phyloP scores from a whole-genome alignment of 78 protist genomes.

The Mastigamoeba balamuthi region DNA sequence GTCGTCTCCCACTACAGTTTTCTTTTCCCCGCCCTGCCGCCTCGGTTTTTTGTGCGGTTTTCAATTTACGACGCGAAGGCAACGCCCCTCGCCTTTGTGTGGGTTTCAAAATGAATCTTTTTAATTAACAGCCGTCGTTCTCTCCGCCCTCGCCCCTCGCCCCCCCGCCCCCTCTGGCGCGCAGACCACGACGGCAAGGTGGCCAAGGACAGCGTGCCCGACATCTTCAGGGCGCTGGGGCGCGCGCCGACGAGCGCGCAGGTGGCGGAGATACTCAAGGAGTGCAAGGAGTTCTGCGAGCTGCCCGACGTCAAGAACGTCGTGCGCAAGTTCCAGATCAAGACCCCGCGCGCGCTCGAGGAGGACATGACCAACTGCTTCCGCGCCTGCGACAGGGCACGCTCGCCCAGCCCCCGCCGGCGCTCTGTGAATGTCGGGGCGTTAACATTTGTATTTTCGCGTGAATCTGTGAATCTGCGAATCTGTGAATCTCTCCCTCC shows the following conservation, averaged over 20 bases:
- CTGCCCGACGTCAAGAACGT: neutral
- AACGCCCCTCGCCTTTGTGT: too few relatives aligned
- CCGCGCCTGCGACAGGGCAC: neutral
- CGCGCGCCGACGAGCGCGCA: neutral
- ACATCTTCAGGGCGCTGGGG: neutral
- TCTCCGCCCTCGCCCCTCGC: too few relatives aligned
- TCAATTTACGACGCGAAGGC: too few relatives aligned
- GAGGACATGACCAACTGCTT: neutral
- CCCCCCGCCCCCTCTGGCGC: too few relatives aligned
- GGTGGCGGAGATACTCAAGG: neutral
- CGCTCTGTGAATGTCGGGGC: neutral
- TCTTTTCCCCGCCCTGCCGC: too few relatives aligned
- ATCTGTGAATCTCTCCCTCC: neutral
- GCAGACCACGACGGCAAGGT: neutral
- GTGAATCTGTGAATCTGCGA: too few relatives aligned
- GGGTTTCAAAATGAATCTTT: too few relatives aligned
- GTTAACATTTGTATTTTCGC: neutral
- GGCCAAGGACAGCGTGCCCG: neutral
- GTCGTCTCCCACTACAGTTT: too few relatives aligned
- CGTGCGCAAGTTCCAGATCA: neutral
- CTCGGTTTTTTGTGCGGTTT: too few relatives aligned
- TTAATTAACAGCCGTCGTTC: too few relatives aligned
- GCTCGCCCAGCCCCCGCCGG: neutral
- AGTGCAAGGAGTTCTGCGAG: neutral
- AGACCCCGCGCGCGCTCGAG: neutral